A percentile compares a stretch with the other conserved stretches of the same genome.
phyloP scores from a whole-genome alignment of 345 rosid species.

The Trapa incisa region DNA sequence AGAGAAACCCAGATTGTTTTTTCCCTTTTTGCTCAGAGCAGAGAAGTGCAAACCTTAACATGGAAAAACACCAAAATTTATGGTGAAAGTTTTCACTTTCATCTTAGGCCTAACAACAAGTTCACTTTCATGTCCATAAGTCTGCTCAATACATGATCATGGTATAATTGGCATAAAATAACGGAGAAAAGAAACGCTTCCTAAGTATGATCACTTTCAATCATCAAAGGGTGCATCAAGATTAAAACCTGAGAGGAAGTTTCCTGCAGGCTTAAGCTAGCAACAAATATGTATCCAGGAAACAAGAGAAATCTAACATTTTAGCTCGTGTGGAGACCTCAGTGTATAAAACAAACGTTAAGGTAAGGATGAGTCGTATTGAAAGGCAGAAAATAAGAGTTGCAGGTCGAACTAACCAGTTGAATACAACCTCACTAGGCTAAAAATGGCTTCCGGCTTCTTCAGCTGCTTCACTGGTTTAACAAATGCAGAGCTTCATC shows the following conservation, averaged over 20 bases:
- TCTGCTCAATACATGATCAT: background rate
- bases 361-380: too few relatives aligned
- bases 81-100: background rate
- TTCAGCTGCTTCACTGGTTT: background rate
- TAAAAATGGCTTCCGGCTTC: background rate
- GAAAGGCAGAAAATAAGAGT: background rate
- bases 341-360: background rate
- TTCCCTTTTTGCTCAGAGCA: background rate
- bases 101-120: background rate
- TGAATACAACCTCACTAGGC: background rate
- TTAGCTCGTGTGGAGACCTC: background rate
- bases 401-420: background rate
- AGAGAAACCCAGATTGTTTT: too few relatives aligned
- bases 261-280: background rate
- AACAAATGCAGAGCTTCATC: background rate
- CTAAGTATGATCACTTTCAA: background rate
- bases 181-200: background rate
- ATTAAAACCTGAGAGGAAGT: background rate
- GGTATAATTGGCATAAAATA: background rate
- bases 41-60: slow-evolving; percentile 14
- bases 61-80: slow-evolving; percentile 5
- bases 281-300: background rate
- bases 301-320: background rate
- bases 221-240: background rate
- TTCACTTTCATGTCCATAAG: background rate